phyloP scores from a whole-genome alignment of 345 rosid species.

The Turritis glabra region DNA sequence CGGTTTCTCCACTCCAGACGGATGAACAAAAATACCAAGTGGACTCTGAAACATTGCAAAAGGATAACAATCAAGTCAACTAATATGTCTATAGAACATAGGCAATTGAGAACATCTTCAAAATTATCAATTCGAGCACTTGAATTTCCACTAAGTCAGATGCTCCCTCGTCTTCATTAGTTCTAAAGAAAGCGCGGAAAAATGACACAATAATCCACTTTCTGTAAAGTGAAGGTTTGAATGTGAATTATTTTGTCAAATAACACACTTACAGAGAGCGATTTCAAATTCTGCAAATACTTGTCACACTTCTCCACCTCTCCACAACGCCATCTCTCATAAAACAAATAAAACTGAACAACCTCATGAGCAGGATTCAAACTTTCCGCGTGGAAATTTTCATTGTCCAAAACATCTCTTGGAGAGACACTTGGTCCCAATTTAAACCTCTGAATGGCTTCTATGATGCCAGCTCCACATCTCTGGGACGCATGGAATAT shows the following conservation, averaged over 20 bases:
- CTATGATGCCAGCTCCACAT: slow-evolving; percentile 84
- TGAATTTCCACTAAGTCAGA: too few relatives aligned
- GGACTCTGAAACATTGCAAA: slow-evolving; percentile 56
- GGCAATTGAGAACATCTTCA: neutral
- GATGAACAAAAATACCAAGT: slow-evolving; percentile 57
- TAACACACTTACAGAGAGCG: slow-evolving; percentile 64
- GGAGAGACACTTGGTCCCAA: slow-evolving; percentile 73
- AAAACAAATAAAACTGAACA: slow-evolving; percentile 64
- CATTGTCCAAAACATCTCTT: slow-evolving; percentile 56
- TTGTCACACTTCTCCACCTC: slow-evolving; percentile 67
- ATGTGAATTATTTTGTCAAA: too few relatives aligned
- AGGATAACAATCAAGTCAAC: neutral
- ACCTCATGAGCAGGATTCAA: slow-evolving; percentile 53
- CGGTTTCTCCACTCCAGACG: slow-evolving; percentile 67
- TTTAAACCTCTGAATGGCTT: slow-evolving; percentile 66
- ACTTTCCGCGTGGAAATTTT: slow-evolving; percentile 32
- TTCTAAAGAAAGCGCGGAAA: too few relatives aligned
- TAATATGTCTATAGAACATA: neutral
- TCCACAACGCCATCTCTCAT: slow-evolving; percentile 86
- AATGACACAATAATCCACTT: too few relatives aligned
- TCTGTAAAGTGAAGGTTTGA: too few relatives aligned
- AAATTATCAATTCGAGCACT: neutral
- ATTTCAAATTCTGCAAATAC: slow-evolving; percentile 57
- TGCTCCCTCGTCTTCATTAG: too few relatives aligned
- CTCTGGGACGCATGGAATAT: slow-evolving; percentile 68